These are phyloP conservation scores for Teunomyces funiuensis DNA, from an alignment of 805 yeast genomes.

Conservation along the genomic window DNA sequence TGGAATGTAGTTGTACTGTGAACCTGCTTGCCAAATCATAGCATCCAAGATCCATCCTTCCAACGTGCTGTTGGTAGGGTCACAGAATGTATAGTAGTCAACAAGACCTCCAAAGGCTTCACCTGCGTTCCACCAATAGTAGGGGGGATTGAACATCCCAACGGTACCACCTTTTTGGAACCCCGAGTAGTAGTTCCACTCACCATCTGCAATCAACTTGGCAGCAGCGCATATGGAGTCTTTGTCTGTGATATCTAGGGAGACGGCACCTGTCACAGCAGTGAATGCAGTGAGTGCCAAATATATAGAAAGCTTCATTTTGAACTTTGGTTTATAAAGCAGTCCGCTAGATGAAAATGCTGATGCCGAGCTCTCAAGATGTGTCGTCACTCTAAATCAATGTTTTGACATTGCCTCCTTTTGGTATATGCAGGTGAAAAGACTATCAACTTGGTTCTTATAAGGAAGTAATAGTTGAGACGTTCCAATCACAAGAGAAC, in stretches of 20 bases:
- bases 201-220: conserved; percentile 33
- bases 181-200: conserved; percentile 48
- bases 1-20: conserved; percentile 41
- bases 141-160: conserved; percentile 46
- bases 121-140: conserved; percentile 57
- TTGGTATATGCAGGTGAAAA: conserved; percentile 1
- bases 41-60: conserved; percentile 32
- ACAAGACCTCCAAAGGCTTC: conserved; percentile 51
- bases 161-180: conserved; percentile 42
- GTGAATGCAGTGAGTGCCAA: neutral
- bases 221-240: conserved; percentile 45
- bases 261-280: conserved; percentile 22
- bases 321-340: neutral
- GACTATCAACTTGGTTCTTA: neutral
- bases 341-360: neutral
- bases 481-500: too few species aligned
- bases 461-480: too few species aligned
- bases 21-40: conserved; percentile 46
- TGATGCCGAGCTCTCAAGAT: neutral
- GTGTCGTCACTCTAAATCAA: conserved; percentile 5
- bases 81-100: conserved; percentile 41
- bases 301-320: conserved; percentile 2
- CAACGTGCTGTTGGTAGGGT: conserved; percentile 31
- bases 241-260: conserved; percentile 37
- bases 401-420: conserved; percentile 7